Conservation (phyloP, 306 rosid species). For the Biancaea sappan region DNA sequence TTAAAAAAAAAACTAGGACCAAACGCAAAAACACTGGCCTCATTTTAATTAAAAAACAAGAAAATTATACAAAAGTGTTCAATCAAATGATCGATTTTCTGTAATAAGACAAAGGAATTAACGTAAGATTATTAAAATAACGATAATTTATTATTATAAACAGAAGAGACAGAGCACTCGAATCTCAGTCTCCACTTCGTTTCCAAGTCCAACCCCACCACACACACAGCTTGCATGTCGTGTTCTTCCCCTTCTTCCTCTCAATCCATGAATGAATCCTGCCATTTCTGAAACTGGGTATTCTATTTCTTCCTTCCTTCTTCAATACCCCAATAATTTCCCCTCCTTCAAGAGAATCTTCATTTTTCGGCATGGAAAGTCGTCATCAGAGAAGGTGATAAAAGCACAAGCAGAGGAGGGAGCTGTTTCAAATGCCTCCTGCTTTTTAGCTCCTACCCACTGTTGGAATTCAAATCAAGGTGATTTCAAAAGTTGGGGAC, state of each 20-base stretch:
- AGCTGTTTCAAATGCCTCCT: conserved; percentile 54
- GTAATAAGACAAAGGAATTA: too few species aligned
- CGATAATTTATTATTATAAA: conserved; percentile 5
- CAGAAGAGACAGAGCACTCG: neutral
- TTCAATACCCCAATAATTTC: conserved; percentile 2
- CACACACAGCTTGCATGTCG: conserved; percentile 38
- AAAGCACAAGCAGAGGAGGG: conserved; percentile 71
- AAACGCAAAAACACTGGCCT: too few species aligned
- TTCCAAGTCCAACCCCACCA: conserved; percentile 15
- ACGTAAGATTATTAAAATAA: conserved; percentile 29
- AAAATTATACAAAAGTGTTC: too few species aligned
- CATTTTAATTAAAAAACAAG: too few species aligned
- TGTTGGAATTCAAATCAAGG: conserved; percentile 58
- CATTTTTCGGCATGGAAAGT: conserved; percentile 37
- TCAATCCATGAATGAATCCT: conserved; percentile 14
- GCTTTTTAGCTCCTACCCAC: conserved; percentile 19
- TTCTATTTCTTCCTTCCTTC: conserved; percentile 22
- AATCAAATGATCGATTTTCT: too few species aligned
- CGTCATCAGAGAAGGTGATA: conserved; percentile 30
- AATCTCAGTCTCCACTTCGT: conserved; percentile 29
- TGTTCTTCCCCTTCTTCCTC: conserved; percentile 17
- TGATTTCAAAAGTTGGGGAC: conserved; percentile 49
- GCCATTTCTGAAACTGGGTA: conserved; percentile 43
- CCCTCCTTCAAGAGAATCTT: conserved; percentile 29
- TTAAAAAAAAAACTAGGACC: too few species aligned